Conservation (phyloP, 2,329 filamentous ascomycete species). For the Geosmithia putterillii region DNA sequence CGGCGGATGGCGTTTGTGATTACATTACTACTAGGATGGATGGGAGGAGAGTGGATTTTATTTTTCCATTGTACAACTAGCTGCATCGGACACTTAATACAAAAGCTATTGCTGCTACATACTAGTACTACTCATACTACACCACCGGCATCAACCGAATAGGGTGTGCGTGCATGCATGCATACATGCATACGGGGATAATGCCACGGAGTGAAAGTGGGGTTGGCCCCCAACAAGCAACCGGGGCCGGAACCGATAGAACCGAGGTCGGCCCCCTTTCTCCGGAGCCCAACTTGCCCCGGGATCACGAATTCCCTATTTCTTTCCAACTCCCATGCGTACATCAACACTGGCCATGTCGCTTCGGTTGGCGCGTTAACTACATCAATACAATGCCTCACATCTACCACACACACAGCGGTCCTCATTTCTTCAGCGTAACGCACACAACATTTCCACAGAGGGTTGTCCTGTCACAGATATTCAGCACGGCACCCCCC, state of each 20-base stretch:
- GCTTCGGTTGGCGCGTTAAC: too few species aligned
- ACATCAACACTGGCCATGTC: too few species aligned
- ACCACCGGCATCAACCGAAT: neutral
- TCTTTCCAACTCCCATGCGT: too few species aligned
- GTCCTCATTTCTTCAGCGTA: conserved; percentile 8
- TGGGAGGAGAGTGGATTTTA: neutral
- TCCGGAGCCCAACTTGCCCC: too few species aligned
- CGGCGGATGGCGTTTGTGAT: neutral
- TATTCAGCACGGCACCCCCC: conserved; percentile 19
- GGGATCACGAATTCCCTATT: too few species aligned
- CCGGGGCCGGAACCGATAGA: neutral
- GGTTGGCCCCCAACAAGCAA: too few species aligned
- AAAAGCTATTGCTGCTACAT: too few species aligned
- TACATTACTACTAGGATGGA: too few species aligned
- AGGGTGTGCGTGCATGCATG: too few species aligned
- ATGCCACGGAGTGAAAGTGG: neutral
- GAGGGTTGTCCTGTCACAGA: conserved; percentile 11
- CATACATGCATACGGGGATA: too few species aligned
- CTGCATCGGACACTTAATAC: neutral
- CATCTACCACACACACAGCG: conserved; percentile 7
- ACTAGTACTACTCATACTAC: too few species aligned
- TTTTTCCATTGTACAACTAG: neutral
- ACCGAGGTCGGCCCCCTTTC: neutral
- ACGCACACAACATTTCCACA: conserved; percentile 5
- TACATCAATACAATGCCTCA: conserved; percentile 6